A percentile compares a stretch with the other conserved stretches of the same genome.
These are phyloP conservation scores for Avena sativa DNA, from an alignment of 176 grass and related monocot genomes.

Conservation along the genomic window DNA sequence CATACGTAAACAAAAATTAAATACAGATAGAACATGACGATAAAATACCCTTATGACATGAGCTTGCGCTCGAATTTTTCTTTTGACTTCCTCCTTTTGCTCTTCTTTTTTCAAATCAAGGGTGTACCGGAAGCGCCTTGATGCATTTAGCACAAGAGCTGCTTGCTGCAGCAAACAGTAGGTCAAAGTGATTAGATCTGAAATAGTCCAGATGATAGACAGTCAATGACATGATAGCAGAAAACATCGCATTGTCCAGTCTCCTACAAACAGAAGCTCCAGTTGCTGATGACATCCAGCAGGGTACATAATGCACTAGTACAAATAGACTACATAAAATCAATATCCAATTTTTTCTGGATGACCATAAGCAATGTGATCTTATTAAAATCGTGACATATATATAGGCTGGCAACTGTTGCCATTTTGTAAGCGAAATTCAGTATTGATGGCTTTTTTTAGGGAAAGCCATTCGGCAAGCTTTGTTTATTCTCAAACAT, in stretches of 20 bases:
- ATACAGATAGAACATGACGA: not conserved
- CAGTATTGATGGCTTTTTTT: not conserved
- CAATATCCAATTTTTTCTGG: not conserved
- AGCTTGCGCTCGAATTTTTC: conserved; percentile 86
- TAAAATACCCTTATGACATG: conserved; percentile 76
- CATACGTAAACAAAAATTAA: conserved; percentile 7
- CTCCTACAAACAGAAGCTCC: not conserved
- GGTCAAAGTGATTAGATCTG: conserved; percentile 1
- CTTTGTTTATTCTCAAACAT: too few species aligned
- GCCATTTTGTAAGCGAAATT: not conserved
- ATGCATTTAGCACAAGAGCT: conserved; percentile 87
- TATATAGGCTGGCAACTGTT: not conserved
- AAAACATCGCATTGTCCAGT: not conserved
- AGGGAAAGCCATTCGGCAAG: too few species aligned
- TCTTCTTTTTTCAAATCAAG: conserved; percentile 85
- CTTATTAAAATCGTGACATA: not conserved
- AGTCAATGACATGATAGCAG: not conserved
- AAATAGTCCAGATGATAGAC: not conserved
- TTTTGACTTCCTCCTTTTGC: conserved; percentile 73
- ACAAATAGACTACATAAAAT: not conserved
- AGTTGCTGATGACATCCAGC: not conserved
- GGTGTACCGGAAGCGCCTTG: conserved; percentile 92
- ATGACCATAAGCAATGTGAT: not conserved
- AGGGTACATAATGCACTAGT: not conserved
- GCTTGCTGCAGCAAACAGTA: conserved; percentile 60